Conservation (phyloP, 495 filamentous ascomycete genomes). For the Podospora tetraspora region DNA sequence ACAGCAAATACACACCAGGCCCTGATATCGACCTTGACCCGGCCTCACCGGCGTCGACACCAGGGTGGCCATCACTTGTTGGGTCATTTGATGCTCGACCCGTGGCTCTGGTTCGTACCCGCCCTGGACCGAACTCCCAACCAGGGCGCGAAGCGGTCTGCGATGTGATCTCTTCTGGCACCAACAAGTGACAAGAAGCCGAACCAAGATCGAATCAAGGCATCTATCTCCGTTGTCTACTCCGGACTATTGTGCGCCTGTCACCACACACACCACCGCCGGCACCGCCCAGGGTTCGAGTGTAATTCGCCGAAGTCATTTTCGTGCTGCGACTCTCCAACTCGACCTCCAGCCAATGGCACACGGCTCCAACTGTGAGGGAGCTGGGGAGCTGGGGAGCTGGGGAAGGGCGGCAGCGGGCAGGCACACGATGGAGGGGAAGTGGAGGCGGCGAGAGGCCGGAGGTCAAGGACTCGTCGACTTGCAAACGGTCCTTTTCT, state of each 20-base stretch:
- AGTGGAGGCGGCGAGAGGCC: neutral
- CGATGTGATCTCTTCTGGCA: neutral
- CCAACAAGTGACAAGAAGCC: neutral
- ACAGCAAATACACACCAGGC: too few species aligned
- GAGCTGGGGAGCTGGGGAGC: neutral
- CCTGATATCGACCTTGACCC: neutral
- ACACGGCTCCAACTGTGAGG: neutral
- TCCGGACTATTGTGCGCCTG: neutral
- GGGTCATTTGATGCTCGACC: constrained; percentile 10
- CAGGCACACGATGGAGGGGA: neutral
- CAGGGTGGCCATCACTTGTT: neutral
- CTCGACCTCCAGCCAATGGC: neutral
- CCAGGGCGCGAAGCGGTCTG: neutral
- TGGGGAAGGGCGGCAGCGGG: neutral
- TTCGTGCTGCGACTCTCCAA: neutral
- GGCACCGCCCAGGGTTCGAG: neutral
- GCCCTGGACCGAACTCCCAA: neutral
- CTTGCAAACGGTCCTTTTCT: constrained; percentile 34
- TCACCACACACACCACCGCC: neutral
- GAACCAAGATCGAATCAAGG: neutral
- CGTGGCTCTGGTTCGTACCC: constrained; percentile 11
- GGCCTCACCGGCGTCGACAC: neutral
- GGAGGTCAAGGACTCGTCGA: constrained; percentile 12
- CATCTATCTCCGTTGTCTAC: neutral
- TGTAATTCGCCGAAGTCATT: neutral